phyloP scores from a whole-genome alignment of 352 stramenopile genomes.

The Aphanomyces invadans region DNA sequence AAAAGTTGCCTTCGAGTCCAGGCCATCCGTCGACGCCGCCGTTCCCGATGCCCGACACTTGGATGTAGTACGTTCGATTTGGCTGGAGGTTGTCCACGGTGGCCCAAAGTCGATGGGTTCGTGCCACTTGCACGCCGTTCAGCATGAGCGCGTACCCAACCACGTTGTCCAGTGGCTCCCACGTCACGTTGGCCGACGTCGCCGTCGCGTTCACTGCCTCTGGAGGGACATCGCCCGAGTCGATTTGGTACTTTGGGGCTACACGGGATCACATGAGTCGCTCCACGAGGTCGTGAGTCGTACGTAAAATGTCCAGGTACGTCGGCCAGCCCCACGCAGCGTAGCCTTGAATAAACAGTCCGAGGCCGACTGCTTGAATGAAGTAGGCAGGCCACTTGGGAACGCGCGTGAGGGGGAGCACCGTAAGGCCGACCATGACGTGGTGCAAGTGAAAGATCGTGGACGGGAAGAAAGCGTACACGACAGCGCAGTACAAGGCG shows the following conservation, averaged over 20 bases:
- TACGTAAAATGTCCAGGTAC: conserved; percentile 59
- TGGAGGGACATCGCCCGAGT: conserved; percentile 29
- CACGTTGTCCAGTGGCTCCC: conserved; percentile 40
- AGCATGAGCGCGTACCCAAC: conserved; percentile 64
- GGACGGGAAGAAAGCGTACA: conserved; percentile 51
- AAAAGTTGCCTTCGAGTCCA: conserved; percentile 60
- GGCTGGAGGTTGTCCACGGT: conserved; percentile 38
- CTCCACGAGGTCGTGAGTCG: conserved; percentile 19
- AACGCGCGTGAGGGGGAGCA: conserved; percentile 68
- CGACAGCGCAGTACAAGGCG: conserved; percentile 28
- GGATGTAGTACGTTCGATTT: conserved; percentile 68
- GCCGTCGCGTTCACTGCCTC: conserved; percentile 39
- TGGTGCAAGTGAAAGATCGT: conserved; percentile 68
- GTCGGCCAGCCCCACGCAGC: conserved; percentile 62
- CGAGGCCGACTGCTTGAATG: conserved; percentile 45
- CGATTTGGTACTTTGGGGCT: conserved; percentile 64
- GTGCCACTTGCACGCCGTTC: conserved; percentile 70
- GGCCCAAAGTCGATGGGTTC: conserved; percentile 37
- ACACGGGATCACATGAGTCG: conserved; percentile 10
- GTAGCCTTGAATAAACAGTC: conserved; percentile 66
- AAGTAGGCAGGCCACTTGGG: conserved; percentile 43
- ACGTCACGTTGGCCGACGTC: conserved; percentile 36
- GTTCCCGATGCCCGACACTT: conserved; percentile 50
- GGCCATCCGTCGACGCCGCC: conserved; percentile 54
- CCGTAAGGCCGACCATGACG: conserved; percentile 51